Percentiles rank a stretch among this genome's conserved stretches.
phyloP scores from a whole-genome alignment of 352 stramenopile species.

The Pythium dissimile region DNA sequence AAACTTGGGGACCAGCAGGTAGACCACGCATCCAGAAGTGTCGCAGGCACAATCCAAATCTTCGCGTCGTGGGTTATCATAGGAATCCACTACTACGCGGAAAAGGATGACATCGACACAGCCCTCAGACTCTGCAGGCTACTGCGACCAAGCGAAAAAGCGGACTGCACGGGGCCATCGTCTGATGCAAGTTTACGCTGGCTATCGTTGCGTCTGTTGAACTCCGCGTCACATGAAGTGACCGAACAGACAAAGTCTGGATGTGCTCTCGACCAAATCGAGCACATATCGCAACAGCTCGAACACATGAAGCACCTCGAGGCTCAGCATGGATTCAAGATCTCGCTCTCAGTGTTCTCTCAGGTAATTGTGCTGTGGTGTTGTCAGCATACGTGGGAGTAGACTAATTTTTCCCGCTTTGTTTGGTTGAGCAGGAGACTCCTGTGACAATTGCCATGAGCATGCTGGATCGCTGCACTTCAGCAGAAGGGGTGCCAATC shows the following conservation, averaged over 20 bases:
- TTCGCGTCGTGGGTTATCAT: constrained; percentile 16
- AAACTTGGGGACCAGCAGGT: constrained; percentile 18
- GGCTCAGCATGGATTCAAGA: constrained; percentile 44
- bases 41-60: not conserved
- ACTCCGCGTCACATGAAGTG: constrained; percentile 16
- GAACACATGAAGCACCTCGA: constrained; percentile 50
- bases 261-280: constrained; percentile 20
- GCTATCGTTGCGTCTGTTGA: constrained; percentile 5
- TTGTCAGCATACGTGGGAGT: not conserved
- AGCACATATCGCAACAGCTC: constrained; percentile 36
- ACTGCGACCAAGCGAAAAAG: constrained; percentile 1
- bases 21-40: not conserved
- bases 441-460: constrained; percentile 68
- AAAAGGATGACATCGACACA: constrained; percentile 19
- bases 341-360: constrained; percentile 50
- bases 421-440: constrained; percentile 33
- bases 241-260: not conserved
- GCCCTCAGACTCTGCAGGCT: constrained; percentile 20
- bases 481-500: constrained; percentile 26
- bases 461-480: constrained; percentile 56
- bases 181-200: constrained; percentile 12
- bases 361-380: constrained; percentile 19
- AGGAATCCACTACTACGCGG: constrained; percentile 6
- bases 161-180: not conserved
- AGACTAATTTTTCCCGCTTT: not conserved